A percentile compares a stretch with the other conserved stretches of the same genome.
Conservation (phyloP, 2,329 filamentous ascomycete species). For the Hypoxylon sp. region DNA sequence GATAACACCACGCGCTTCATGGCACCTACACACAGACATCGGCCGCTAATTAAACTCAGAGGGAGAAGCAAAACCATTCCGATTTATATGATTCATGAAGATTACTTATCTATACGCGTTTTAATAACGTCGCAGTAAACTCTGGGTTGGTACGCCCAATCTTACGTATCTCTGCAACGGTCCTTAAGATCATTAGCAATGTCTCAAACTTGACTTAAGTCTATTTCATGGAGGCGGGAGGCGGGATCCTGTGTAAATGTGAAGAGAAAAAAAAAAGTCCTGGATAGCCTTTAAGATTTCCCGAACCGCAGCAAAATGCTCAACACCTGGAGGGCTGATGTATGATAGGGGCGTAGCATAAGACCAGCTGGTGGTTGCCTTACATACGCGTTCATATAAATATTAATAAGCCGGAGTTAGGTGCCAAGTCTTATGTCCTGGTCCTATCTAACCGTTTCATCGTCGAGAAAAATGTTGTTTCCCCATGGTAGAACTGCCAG, state of each 20-base stretch:
- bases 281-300: slow-evolving; percentile 36
- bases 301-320: slow-evolving; percentile 30
- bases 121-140: slow-evolving; percentile 20
- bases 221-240: slow-evolving; percentile 30
- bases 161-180: slow-evolving; percentile 33
- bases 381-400: slow-evolving; percentile 33
- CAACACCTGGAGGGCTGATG: slow-evolving; percentile 32
- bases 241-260: slow-evolving; percentile 6
- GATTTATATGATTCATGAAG: slow-evolving; percentile 20
- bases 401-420: slow-evolving; percentile 39
- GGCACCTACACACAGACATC: slow-evolving; percentile 19
- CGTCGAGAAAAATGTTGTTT: slow-evolving; percentile 18
- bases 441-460: slow-evolving; percentile 5
- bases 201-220: slow-evolving; percentile 31
- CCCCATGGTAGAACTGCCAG: not conserved
- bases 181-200: slow-evolving; percentile 7
- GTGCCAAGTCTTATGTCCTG: slow-evolving; percentile 6
- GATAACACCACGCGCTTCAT: slow-evolving; percentile 3
- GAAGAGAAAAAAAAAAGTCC: slow-evolving; percentile 27
- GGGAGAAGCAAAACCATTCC: slow-evolving; percentile 18
- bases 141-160: slow-evolving; percentile 4
- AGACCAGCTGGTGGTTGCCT: slow-evolving; percentile 25
- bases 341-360: slow-evolving; percentile 31
- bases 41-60: slow-evolving; percentile 16
- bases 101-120: slow-evolving; percentile 14